Evolutionary conservation across 2,329 filamentous ascomycete genomes (phyloP).

Genomic region (Pseudocercospora crystallina): DNA sequence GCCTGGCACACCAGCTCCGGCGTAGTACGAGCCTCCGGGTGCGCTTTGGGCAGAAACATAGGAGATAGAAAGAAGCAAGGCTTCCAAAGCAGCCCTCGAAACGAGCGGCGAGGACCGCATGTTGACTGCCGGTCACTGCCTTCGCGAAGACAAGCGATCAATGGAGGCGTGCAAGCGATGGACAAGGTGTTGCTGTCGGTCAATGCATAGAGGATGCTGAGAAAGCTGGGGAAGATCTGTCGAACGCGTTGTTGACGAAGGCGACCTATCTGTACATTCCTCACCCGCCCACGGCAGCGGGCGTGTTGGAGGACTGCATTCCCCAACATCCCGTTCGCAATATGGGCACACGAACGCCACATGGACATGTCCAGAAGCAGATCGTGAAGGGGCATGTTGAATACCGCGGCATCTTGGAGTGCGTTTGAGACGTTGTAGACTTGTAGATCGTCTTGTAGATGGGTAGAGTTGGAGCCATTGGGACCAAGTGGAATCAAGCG

Average conservation of each 20-base stretch:
- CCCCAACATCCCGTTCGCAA: constrained; percentile 3
- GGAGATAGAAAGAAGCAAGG: constrained; percentile 21
- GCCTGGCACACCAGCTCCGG: constrained; percentile 31
- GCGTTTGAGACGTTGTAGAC: too few species aligned
- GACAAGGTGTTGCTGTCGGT: background rate
- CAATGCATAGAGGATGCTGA: constrained; percentile 1
- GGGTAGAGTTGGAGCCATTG: too few species aligned
- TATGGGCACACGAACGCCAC: constrained; percentile 1
- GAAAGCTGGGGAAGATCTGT: constrained; percentile 2
- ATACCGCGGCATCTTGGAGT: too few species aligned
- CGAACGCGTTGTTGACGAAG: constrained; percentile 24
- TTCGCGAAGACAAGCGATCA: background rate
- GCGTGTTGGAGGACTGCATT: constrained; percentile 8
- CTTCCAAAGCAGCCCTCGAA: constrained; percentile 24
- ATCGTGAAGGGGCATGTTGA: too few species aligned
- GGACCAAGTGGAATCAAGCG: too few species aligned
- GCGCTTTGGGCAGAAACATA: constrained; percentile 27
- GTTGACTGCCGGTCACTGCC: constrained; percentile 6
- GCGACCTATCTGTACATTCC: constrained; percentile 24
- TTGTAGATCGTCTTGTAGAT: too few species aligned
- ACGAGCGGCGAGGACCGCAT: constrained; percentile 29
- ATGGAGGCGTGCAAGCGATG: background rate
- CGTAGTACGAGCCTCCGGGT: constrained; percentile 27
- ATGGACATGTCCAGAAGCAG: background rate
- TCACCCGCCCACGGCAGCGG: constrained; percentile 1